Evolutionary conservation across 2,329 filamentous ascomycete species (phyloP).

Genomic region (Colletotrichum spinosum): DNA sequence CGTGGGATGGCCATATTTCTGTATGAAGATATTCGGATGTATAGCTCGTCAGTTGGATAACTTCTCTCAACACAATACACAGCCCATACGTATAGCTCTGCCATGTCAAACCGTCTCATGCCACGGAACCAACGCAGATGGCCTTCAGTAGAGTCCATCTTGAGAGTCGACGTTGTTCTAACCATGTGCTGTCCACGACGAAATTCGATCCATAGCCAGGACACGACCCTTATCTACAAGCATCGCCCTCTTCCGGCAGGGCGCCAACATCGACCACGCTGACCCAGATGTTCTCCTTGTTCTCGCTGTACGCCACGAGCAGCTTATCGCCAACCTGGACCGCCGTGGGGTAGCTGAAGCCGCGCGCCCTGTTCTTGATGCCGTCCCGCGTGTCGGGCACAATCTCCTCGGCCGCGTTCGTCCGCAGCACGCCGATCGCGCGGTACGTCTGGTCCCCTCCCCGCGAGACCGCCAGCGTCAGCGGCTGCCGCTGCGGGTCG

Average conservation of each 20-base stretch:
- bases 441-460: slow-evolving; percentile 31
- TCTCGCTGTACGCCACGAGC: slow-evolving; percentile 42
- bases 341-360: slow-evolving; percentile 42
- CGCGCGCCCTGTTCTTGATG: slow-evolving; percentile 39
- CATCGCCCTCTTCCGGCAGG: slow-evolving; percentile 25
- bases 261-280: slow-evolving; percentile 39
- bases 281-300: slow-evolving; percentile 45
- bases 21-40: too few species aligned
- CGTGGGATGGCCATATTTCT: too few species aligned
- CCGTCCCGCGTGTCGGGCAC: slow-evolving; percentile 41
- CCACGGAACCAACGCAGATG: too few species aligned
- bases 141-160: too few species aligned
- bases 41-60: too few species aligned
- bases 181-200: too few species aligned
- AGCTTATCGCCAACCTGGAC: slow-evolving; percentile 40
- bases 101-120: too few species aligned
- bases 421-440: slow-evolving; percentile 39
- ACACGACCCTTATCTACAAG: background rate
- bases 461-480: slow-evolving; percentile 39
- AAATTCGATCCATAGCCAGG: too few species aligned
- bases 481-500: slow-evolving; percentile 36
- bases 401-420: slow-evolving; percentile 39
- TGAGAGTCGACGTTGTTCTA: too few species aligned
- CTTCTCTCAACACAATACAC: too few species aligned
- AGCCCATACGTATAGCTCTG: too few species aligned